Base-by-base conservation (phyloP, 2,329 filamentous ascomycete species). In the Geosmithia putterillii region DNA sequence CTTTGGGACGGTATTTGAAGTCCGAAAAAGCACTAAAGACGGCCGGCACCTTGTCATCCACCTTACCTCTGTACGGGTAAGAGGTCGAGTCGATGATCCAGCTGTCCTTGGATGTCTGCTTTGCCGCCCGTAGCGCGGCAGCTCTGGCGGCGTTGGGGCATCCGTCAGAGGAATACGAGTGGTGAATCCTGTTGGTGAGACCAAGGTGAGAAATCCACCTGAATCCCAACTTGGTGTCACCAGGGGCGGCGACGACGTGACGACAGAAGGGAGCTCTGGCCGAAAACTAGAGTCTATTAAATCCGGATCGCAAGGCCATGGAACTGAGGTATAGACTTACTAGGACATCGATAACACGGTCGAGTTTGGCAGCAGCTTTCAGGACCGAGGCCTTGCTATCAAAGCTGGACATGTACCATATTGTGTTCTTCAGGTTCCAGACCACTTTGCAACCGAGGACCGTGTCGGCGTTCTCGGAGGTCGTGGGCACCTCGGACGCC, bases 181-280 rank as follows among this genome's bases (percentile, higher is more conserved):
- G 34, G 22, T 43, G 38, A 2, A 35, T 39, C 9, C 17, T 36
- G 14, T 34, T 39, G 21, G 21, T 23, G 5, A 44, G 42, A 8
- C 37, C 42, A 10, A 40, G 7, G 21, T 44, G 37, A 17, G 42
- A 34, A 17, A 44, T n/a, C 37, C 38, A 44, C 10, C 41, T 20
- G 19, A 37, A 38, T n/a, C 28, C 41, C 8, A 42, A 20, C 35
- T 38, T 38, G 35, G 19, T 7, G 6, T 9, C 23, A 14, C 17
- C 22, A 6, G 28, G 21, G 6, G 23, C 23, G 21, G 15, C 22
- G 9, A 41, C 12, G 25, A 32, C 28, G 25, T 42, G 22, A 12
- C 19, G 38, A 9, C n/a, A 7, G 28, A 32, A 32, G 3, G 20
- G 38, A 22, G 38, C 38, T 40, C 38, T 21, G 8, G 25, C 12